These are phyloP conservation scores for Harrya chromipes DNA, from an alignment of 768 basidiomycete species.

Conservation along the genomic window DNA sequence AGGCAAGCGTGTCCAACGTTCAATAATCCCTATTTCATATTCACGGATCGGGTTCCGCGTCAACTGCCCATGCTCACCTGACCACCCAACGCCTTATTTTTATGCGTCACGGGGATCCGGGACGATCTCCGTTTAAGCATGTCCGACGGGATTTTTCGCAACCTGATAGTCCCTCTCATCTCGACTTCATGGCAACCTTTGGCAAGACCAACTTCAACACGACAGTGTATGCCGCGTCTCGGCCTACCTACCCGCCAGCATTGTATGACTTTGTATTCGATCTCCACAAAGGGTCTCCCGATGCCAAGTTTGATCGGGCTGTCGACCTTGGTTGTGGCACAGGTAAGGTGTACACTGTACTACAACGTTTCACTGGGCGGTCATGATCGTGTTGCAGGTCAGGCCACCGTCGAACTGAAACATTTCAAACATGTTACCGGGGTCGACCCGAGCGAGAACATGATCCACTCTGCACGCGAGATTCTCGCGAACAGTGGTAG, in stretches of 20 bases:
- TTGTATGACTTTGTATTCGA: conserved; percentile 63
- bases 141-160: too few species aligned
- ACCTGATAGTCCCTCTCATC: background rate
- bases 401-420: conserved; percentile 59
- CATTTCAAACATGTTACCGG: conserved; percentile 62
- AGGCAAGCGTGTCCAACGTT: too few species aligned
- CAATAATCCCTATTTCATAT: background rate
- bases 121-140: background rate
- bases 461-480: conserved; percentile 57
- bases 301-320: conserved; percentile 49
- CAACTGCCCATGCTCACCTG: background rate
- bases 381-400: conserved; percentile 41
- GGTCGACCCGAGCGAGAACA: conserved; percentile 70
- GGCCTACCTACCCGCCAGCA: conserved; percentile 67
- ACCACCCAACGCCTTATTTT: too few species aligned
- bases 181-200: conserved; percentile 62
- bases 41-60: too few species aligned
- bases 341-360: conserved; percentile 43
- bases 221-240: conserved; percentile 51
- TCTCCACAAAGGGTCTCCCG: conserved; percentile 42
- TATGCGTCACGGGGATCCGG: background rate
- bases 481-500: conserved; percentile 10
- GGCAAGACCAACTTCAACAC: conserved; percentile 66
- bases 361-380: too few species aligned
- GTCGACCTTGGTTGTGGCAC: conserved; percentile 83